Base-by-base conservation (phyloP, 73 alveolate genomes). In the Blepharisma japonicum region DNA sequence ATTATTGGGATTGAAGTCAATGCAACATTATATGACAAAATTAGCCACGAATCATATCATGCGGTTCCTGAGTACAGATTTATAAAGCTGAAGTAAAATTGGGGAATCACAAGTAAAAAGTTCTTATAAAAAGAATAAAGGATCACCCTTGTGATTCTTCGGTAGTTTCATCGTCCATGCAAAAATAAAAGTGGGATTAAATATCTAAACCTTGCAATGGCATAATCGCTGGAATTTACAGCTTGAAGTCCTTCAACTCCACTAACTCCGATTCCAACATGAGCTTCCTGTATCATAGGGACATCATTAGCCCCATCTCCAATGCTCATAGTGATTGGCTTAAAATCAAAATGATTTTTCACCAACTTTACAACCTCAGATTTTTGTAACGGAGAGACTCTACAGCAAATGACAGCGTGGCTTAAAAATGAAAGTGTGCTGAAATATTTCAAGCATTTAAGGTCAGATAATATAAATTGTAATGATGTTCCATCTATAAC, bases 141-240 rank as follows among this genome's bases (percentile, higher is more conserved):
- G 20, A 81, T 81, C 49, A 95, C 72, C 47, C 81, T 71, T 25
- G 90, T 80, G 23, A 89, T 86, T 76, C 98, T 85, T 47, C 93
- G 86, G 68, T 94, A 94, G 53, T 92, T 94, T 81, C 89, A 85
- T 82, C 99, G 93, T 18, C 99, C 99, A 88, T 97, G 99, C 56
- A 91, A 90, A 68, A 97, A 91, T 50, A 97, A 80, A 45, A 97
- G 91, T 51, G 91, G 87, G 89, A 90, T 83, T 50, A 95, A 84
- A 76, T 83, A 74, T 68, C 80, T 82, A 77, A 94, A 96, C 80
- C 94, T 91, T 6, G 89, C 89, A 47, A 92, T 86, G 6, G 98
- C 87, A 81, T 89, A 89, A 79, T 92, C 98, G 21, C 94, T 86
- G n/a, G 95, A 82, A 79, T 94, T 86, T 3, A 91, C 98, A 6